phyloP scores from a whole-genome alignment of 345 rosid species.

The Salix exigua region DNA sequence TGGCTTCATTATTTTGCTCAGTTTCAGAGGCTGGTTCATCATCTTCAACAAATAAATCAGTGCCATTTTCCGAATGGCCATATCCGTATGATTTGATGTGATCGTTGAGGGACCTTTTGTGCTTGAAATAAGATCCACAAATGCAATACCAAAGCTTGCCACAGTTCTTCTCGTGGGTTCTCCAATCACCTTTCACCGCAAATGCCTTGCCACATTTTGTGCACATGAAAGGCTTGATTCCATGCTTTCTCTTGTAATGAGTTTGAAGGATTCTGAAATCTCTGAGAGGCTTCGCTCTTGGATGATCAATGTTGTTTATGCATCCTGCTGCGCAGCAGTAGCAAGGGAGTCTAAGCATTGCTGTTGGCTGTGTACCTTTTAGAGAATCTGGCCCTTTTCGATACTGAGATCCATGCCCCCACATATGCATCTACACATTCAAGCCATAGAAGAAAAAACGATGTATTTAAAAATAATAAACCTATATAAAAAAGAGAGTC shows the following conservation, averaged over 20 bases:
- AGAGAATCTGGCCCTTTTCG: constrained; percentile 93
- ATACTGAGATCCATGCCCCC: constrained; percentile 99
- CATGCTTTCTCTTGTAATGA: constrained; percentile 94
- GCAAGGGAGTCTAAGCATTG: constrained; percentile 88
- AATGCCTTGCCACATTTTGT: constrained; percentile 90
- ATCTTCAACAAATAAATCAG: constrained; percentile 58
- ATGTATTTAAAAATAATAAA: not conserved
- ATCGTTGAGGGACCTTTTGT: constrained; percentile 91
- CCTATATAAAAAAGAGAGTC: not conserved
- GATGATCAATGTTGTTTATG: constrained; percentile 92
- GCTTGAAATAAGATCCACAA: constrained; percentile 96
- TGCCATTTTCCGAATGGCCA: constrained; percentile 66
- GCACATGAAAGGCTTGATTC: constrained; percentile 85
- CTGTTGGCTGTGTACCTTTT: constrained; percentile 93
- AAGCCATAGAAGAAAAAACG: not conserved
- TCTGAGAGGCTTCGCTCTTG: constrained; percentile 78
- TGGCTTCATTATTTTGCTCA: constrained; percentile 52
- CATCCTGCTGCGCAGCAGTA: constrained; percentile 96
- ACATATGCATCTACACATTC: constrained; percentile 86
- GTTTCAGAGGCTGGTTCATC: constrained; percentile 75
- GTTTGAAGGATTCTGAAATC: constrained; percentile 99
- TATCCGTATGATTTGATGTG: constrained; percentile 81
- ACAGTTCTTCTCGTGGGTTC: constrained; percentile 98
- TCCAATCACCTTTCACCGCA: constrained; percentile 97
- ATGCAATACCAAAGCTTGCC: constrained; percentile 95